Percentiles rank a stretch among this genome's conserved stretches.
phyloP scores from a whole-genome alignment of 2,329 filamentous ascomycete species.

The Nemania bipapillata region DNA sequence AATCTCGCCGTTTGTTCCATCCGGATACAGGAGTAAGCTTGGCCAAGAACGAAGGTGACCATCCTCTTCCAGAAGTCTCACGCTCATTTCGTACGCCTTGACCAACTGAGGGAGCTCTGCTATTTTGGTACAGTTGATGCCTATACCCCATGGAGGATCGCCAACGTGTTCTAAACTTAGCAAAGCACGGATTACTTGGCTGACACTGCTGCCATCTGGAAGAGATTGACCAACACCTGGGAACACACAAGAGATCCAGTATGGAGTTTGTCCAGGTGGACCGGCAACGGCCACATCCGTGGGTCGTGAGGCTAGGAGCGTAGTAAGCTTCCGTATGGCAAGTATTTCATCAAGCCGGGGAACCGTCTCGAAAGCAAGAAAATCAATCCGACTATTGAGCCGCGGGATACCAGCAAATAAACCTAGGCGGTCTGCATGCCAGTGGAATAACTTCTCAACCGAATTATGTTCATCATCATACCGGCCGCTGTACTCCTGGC shows the following conservation, averaged over 20 bases:
- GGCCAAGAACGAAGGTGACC: constrained; percentile 58
- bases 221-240: constrained; percentile 64
- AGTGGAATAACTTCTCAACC: constrained; percentile 60
- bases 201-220: constrained; percentile 65
- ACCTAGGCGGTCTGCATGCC: constrained; percentile 67
- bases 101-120: constrained; percentile 68
- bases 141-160: constrained; percentile 67
- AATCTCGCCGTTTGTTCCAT: constrained; percentile 74
- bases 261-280: constrained; percentile 52
- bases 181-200: constrained; percentile 54
- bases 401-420: constrained; percentile 60
- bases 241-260: constrained; percentile 73
- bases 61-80: constrained; percentile 54
- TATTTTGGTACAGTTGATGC: constrained; percentile 76
- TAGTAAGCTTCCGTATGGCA: constrained; percentile 63
- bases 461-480: constrained; percentile 65
- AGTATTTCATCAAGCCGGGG: constrained; percentile 70
- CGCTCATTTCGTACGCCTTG: constrained; percentile 62
- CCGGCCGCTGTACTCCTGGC: constrained; percentile 71
- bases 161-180: constrained; percentile 41
- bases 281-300: constrained; percentile 39
- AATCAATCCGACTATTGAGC: constrained; percentile 58
- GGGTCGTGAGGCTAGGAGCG: constrained; percentile 44
- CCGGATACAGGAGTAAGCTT: constrained; percentile 72
- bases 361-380: constrained; percentile 73